Base-by-base conservation (phyloP, 2,329 filamentous ascomycete genomes). In the Diplodia sapinea region DNA sequence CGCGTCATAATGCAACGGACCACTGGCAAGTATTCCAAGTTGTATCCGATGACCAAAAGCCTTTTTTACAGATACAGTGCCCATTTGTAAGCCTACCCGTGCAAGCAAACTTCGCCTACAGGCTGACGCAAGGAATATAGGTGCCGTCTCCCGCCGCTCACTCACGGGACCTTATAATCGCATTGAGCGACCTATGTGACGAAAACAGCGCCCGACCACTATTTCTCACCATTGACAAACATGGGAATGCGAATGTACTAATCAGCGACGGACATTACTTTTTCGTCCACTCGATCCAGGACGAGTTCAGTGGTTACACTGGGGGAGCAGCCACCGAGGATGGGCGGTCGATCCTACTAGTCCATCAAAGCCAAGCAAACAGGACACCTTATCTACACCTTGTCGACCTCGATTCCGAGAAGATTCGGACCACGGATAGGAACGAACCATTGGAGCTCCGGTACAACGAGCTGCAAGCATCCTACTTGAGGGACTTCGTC, bases 211-310 rank as follows among this genome's bases (percentile, higher is more conserved):
- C 33, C 11, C 56, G 56, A 31, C 50, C 50, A n/a, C 38, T 65
- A 13, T 65, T 65, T 5, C 50, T 65, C 23, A 55, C 62, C 23
- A 31, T 65, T 40, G 50, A 65, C 40, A 31, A 31, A 36, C 50
- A 65, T 17, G 62, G 50, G 2, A 65, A 65, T 40, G 62, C 49
- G 7, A 31, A 20, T 4, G 36, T 47, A 20, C 17, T 59, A 4
- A 36, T 55, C n/a, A 23, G 11, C 5, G 50, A 65, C 43, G 50
- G 62, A 0, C 15, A 55, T 17, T 13, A 4, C 9, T 33, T 52
- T 2, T 52, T 29, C 23, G 29, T 36, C 20, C 36, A 29, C 17
- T 31, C 20, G 5, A 51, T 55, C 3, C 36, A 20, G 31, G 50
- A 13, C 29, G 59, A 63, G 13, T 55, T 55, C 29, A 38, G 40